Conservation (phyloP, 2,329 filamentous ascomycete genomes). For the Venturia asperata region DNA sequence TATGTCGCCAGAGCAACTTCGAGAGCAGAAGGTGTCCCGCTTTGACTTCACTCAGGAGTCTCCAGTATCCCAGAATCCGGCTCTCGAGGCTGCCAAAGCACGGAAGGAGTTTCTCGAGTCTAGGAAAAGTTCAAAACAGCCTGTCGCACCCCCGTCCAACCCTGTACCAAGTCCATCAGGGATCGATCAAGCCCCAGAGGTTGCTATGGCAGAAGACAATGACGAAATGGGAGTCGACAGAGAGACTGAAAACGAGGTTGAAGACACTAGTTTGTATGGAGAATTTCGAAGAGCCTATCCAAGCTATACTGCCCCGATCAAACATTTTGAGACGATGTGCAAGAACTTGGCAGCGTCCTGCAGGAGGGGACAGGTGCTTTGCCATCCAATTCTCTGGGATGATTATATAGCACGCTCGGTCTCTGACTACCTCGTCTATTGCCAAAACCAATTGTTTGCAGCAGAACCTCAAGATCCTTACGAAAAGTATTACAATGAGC, state of each 20-base stretch:
- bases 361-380: background rate
- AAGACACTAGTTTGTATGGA: background rate
- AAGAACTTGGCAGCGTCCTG: conserved; percentile 2
- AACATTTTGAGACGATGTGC: conserved; percentile 15
- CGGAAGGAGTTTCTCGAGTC: conserved; percentile 1
- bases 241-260: background rate
- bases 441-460: background rate
- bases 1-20: background rate
- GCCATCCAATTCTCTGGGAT: conserved; percentile 18
- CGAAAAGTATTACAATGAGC: conserved; percentile 15
- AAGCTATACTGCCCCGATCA: conserved; percentile 12
- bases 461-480: conserved; percentile 5
- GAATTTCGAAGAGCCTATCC: conserved; percentile 17
- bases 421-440: conserved; percentile 18
- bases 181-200: background rate
- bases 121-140: background rate
- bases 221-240: background rate
- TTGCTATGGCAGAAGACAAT: background rate
- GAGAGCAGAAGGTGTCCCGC: conserved; percentile 3
- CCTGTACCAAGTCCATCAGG: background rate
- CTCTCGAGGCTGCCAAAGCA: conserved; percentile 4
- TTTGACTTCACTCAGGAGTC: conserved; percentile 18
- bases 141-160: background rate
- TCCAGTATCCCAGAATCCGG: conserved; percentile 15
- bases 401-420: conserved; percentile 16